Evolutionary conservation across 371 early-diverging fungal species (phyloP), one percentile per base, ranked within the genome.

Genomic region (Chytridium lagenaria): DNA sequence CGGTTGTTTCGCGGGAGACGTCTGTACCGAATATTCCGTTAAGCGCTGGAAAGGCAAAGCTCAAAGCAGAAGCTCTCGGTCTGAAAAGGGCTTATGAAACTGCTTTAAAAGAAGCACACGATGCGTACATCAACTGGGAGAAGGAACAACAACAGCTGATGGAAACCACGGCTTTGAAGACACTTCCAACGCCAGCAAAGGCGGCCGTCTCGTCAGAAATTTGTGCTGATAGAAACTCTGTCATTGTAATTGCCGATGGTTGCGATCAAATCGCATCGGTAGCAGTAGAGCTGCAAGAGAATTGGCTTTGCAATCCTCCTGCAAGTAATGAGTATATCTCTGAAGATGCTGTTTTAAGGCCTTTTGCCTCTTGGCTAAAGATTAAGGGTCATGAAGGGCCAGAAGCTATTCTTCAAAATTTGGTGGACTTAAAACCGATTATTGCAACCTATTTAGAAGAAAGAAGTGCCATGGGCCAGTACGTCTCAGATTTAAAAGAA

Each of bases 91-190:
- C 37, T 16, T 63, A 34, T 34, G 63, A 63, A 34, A 23, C 34
- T 30, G 30, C 30, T 63, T 36, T 63, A 34, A 26, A 63, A 37
- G 63, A 63, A 34, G 30, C 63, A 10, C 23, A 34, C 16, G 63
- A 63, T 19, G 37, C 19, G 28, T 63, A 31, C 36, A 34, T 16
- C 31, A 34, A 10, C 10, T 37, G 63, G 30, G 63, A 63, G 26
- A 30, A 26, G 23, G 57, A 55, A 10, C 57, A 55, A 23, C 57
- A 55, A 23, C 57, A 30, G 57, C 10, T 26, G 7, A 7, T 55
- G 57, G 57, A 55, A 23, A 15, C 57, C 26, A 55, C 57, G 10
- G 57, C 57, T 5, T 55, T 55, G 23, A 55, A 55, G 26, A 26
- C 30, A 19, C 16, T 55, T 5, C 26, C 22, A 15, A 19, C 26